Evolutionary conservation across 2,329 filamentous ascomycete species (phyloP), one percentile per base, ranked within the genome.

Genomic region (Stagonosporopsis tanaceti): DNA sequence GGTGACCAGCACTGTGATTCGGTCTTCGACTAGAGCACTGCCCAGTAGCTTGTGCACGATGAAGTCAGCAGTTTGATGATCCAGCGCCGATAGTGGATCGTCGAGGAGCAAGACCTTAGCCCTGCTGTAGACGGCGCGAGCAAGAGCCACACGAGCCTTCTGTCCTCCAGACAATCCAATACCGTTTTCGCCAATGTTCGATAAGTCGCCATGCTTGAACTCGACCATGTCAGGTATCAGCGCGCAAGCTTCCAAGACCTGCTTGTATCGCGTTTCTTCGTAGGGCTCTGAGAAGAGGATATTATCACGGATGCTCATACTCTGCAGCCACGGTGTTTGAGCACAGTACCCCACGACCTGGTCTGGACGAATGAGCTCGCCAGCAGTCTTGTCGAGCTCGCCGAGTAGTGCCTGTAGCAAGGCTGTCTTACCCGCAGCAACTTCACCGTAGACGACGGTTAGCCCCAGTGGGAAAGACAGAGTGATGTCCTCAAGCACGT

Each of bases 301-400:
- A 60, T 89, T 90, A 39, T 90, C 87, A 25, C 86, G 81, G 25
- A 90, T 88, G 56, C 82, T 89, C 86, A 89, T 89, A 59, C 85
- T 89, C 64, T 89, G 86, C 1, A 90, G 77, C 87, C 87, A 90
- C 1, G 87, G 86, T 5, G 83, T 86, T 61, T 89, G 87, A 2
- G 84, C 80, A 73, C 87, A 89, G 68, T 88, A 89, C 6, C 83
- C 87, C 7, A 89, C 78, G 62, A 84, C 82, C 59, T 85, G 81
- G 37, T 82, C 80, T 11, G 85, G 82, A 17, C 82, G 79, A 20
- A 81, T 75, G 12, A 84, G 78, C 7, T 81, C 77, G 20, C 85
- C 85, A 7, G 70, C 64, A 1, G 80, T 75, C 60, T 79, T 78
- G 65, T 88, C 85, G 0, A 88, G 75, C 62, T 88, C 86, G 3